phyloP scores from a whole-genome alignment of 352 stramenopile species.

The Globisporangium uncinulatum region DNA sequence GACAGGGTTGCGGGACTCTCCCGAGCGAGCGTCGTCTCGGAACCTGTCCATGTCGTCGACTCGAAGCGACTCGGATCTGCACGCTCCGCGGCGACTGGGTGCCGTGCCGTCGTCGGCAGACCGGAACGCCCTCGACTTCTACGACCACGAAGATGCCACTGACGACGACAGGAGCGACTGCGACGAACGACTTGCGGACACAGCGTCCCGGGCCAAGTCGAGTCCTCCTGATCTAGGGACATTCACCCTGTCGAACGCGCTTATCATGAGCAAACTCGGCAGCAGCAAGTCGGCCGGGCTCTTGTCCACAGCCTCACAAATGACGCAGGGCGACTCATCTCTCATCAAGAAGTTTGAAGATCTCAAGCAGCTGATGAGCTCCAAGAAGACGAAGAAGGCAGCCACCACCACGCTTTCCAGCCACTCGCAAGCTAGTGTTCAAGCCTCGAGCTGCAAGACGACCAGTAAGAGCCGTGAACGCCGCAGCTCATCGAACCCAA shows the following conservation, averaged over 20 bases:
- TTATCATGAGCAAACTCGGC: slow-evolving; percentile 1
- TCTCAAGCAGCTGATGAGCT: slow-evolving; percentile 52
- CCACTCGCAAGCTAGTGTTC: not conserved
- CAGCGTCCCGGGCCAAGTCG: slow-evolving; percentile 5
- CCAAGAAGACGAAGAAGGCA: slow-evolving; percentile 18
- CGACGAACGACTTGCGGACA: slow-evolving; percentile 4
- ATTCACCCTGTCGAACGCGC: slow-evolving; percentile 3
- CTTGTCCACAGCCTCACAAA: slow-evolving; percentile 2
- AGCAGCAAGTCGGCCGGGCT: slow-evolving; percentile 16
- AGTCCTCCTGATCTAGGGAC: slow-evolving; percentile 10
- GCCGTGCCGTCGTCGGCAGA: slow-evolving; percentile 52
- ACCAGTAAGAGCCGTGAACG: not conserved
- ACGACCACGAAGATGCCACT: slow-evolving; percentile 28
- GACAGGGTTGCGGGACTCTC: slow-evolving; percentile 3
- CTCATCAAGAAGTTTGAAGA: slow-evolving; percentile 60
- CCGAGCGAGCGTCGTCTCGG: not conserved
- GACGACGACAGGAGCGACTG: slow-evolving; percentile 15
- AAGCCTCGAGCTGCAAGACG: not conserved
- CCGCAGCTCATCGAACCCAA: not conserved
- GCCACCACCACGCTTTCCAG: not conserved
- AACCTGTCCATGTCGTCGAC: slow-evolving; percentile 18
- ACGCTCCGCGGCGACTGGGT: slow-evolving; percentile 35
- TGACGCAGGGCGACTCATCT: slow-evolving; percentile 15
- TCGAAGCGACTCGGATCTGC: slow-evolving; percentile 57
- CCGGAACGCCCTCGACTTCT: slow-evolving; percentile 45